Percentiles rank a stretch among this genome's conserved stretches.
These are phyloP conservation scores for Astragalus glycyphyllos DNA, from an alignment of 306 rosid species.

Conservation along the genomic window DNA sequence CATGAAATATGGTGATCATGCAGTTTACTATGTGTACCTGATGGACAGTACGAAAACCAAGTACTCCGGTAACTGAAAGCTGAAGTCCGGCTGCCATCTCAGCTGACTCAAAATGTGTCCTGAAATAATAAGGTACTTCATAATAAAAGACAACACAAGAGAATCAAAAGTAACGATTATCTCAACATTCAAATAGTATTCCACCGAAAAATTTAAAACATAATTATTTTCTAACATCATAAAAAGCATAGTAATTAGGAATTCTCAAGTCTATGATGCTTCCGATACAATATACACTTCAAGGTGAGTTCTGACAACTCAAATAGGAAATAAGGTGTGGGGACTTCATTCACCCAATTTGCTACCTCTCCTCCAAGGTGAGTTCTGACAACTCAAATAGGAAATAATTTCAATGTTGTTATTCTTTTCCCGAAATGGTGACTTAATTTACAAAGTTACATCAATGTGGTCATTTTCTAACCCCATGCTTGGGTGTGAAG, in stretches of 20 bases:
- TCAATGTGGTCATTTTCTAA: too few species aligned
- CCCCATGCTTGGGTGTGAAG: too few species aligned
- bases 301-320: slow-evolving; percentile 16
- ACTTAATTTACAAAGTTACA: too few species aligned
- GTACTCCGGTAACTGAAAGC: slow-evolving; percentile 90
- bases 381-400: too few species aligned
- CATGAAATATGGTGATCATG: slow-evolving; percentile 2
- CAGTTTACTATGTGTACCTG: slow-evolving; percentile 64
- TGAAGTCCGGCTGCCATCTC: slow-evolving; percentile 82
- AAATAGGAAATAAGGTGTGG: slow-evolving; percentile 3
- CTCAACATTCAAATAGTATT: slow-evolving; percentile 23
- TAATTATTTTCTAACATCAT: slow-evolving; percentile 20
- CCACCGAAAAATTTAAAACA: slow-evolving; percentile 17
- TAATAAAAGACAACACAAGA: slow-evolving; percentile 37
- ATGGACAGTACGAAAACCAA: slow-evolving; percentile 89
- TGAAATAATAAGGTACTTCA: slow-evolving; percentile 49
- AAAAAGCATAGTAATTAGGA: slow-evolving; percentile 7
- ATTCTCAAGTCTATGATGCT: neutral
- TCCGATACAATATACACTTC: neutral
- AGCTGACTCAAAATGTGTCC: slow-evolving; percentile 85
- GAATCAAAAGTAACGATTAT: slow-evolving; percentile 29
- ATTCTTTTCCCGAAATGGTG: too few species aligned
- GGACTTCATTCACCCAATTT: slow-evolving; percentile 11
- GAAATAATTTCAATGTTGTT: too few species aligned
- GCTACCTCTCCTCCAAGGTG: too few species aligned